Base-by-base conservation (phyloP, 23 red algal genomes). In the Gracilariopsis chorda region DNA sequence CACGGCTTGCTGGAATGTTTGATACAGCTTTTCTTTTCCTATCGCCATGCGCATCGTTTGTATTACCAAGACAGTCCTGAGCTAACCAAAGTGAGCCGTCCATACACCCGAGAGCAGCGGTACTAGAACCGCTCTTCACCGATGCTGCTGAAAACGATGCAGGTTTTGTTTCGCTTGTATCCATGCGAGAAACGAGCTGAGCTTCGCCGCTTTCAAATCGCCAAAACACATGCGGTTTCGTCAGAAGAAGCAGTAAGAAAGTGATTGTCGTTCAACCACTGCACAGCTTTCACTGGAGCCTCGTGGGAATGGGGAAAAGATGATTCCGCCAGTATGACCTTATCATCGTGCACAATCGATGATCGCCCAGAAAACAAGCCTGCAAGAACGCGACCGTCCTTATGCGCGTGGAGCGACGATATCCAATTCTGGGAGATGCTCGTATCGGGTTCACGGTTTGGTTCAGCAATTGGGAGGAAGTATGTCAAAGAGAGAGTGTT, bases 31-130 rank as follows among this genome's bases (percentile, higher is more conserved):
- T 73, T 25, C 67, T 32, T 37, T 73, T 73, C 40, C 47, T 73
- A 0, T 20, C 20, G 24, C 47, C 67, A 24, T 36, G 47, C 28
- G 17, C 3, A 25, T 73, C 67, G 7, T 19, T 46, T 42, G 47
- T 42, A 9, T 42, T 42, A 14, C 47, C 67, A 7, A 73, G 20
- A n/a, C 67, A 73, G 14, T 73, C 67, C 47, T 73, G 67, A 73
- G 67, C 47, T 42, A 73, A 73, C 88, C 88, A 91, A 36, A 91
- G 33, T 17, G 88, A 91, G 39, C 88, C 88, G 60, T 91, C 77
- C 46, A 46, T 57, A 19, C 48, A 73, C 25, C 88, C 88, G 23
- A 88, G 27, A 11, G 68, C 83, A 67, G 36, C 60, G 3, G 45
- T 46, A 25, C 67, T 59, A 3, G 27, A 65, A 0, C 51, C 24